Evolutionary conservation across 129 eudicot species (phyloP).

Genomic region (Arctium lappa): DNA sequence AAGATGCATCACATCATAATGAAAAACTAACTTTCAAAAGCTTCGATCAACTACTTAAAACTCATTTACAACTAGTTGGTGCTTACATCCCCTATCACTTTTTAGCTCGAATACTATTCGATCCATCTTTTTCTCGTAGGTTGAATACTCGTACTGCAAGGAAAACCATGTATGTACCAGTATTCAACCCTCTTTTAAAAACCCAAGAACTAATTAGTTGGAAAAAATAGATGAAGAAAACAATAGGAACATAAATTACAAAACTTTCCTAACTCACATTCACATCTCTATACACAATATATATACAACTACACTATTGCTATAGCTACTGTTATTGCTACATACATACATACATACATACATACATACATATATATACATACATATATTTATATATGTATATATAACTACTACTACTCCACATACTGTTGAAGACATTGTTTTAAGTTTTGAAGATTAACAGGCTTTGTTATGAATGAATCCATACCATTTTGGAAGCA

Average conservation of each 20-base stretch:
- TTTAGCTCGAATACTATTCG: conserved; percentile 13
- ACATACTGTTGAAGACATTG: conserved; percentile 71
- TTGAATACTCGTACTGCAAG: neutral
- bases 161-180: neutral
- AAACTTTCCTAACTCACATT: conserved; percentile 81
- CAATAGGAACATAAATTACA: conserved; percentile 57
- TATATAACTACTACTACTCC: conserved; percentile 17
- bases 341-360: conserved; percentile 25
- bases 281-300: conserved; percentile 48
- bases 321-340: neutral
- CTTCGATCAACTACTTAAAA: neutral
- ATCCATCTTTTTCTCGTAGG: neutral
- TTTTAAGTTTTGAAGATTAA: conserved; percentile 67
- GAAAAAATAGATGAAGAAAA: conserved; percentile 9
- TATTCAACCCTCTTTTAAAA: neutral
- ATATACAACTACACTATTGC: neutral
- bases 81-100: conserved; percentile 3
- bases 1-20: neutral
- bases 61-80: conserved; percentile 10
- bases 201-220: neutral
- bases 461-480: conserved; percentile 88
- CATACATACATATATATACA: conserved; percentile 29
- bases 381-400: conserved; percentile 30
- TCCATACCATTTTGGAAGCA: conserved; percentile 95
- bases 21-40: neutral